A percentile compares a stretch with the other conserved stretches of the same genome.
Conservation (phyloP, 2,329 filamentous ascomycete species). For the Fusarium transvaalense region DNA sequence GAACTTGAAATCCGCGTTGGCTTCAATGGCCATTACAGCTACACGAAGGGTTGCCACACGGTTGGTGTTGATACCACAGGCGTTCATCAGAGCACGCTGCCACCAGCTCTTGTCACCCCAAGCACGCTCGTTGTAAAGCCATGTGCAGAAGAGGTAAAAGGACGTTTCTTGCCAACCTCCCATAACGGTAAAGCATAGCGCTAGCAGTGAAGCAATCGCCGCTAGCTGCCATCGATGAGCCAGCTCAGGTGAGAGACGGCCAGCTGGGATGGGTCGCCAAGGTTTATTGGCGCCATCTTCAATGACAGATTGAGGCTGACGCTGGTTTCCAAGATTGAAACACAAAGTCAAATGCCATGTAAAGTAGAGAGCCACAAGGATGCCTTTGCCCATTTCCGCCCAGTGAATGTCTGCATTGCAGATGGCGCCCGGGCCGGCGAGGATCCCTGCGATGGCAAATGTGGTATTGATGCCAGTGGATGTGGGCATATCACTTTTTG, state of each 20-base stretch:
- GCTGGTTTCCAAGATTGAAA: conserved; percentile 57
- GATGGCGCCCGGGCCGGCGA: conserved; percentile 31
- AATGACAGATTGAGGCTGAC: conserved; percentile 47
- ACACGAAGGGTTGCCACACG: conserved; percentile 37
- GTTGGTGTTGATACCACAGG: conserved; percentile 41
- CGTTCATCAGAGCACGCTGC: conserved; percentile 42
- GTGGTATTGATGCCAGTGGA: conserved; percentile 38
- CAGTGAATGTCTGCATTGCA: conserved; percentile 26
- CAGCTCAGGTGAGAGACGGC: conserved; percentile 46
- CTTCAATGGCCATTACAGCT: conserved; percentile 19
- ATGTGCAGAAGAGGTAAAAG: conserved; percentile 52
- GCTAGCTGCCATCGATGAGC: conserved; percentile 43
- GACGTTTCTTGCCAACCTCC: conserved; percentile 46
- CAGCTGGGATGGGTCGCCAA: conserved; percentile 50
- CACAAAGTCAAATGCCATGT: conserved; percentile 44
- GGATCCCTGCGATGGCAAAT: conserved; percentile 35
- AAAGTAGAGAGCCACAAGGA: conserved; percentile 40
- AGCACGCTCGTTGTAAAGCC: conserved; percentile 58
- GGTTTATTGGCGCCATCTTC: conserved; percentile 59
- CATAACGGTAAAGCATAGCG: conserved; percentile 34
- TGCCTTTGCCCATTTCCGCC: conserved; percentile 32
- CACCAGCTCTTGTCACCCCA: conserved; percentile 50
- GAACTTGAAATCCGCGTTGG: conserved; percentile 4
- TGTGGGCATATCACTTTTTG: conserved; percentile 39
- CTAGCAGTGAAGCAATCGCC: conserved; percentile 41